These are phyloP conservation scores for Verticillium nubilum DNA, from an alignment of 2,329 filamentous ascomycete species.

Conservation along the genomic window DNA sequence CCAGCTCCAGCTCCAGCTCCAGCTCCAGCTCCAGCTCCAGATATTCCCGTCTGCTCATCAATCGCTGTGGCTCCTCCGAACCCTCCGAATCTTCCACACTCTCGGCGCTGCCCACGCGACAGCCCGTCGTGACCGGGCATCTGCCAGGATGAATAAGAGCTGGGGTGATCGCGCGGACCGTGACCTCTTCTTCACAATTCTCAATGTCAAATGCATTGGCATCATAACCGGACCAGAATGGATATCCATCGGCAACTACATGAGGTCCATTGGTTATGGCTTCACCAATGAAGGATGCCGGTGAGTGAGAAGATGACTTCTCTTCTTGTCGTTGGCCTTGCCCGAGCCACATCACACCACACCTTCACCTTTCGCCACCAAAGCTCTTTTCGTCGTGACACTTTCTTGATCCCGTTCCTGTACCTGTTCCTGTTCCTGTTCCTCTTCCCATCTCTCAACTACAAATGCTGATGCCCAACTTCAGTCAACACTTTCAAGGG, in stretches of 20 bases:
- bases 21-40: too few species aligned
- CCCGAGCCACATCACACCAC: too few species aligned
- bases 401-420: background rate
- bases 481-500: conserved; percentile 58
- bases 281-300: conserved; percentile 61
- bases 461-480: background rate
- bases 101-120: too few species aligned
- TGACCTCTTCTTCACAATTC: conserved; percentile 58
- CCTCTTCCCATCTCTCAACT: background rate
- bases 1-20: too few species aligned
- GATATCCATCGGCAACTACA: conserved; percentile 56
- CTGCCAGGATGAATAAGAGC: conserved; percentile 48
- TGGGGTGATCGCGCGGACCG: conserved; percentile 58
- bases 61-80: conserved; percentile 12
- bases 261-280: conserved; percentile 54
- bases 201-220: conserved; percentile 58
- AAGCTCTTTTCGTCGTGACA: too few species aligned
- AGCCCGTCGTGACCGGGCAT: too few species aligned
- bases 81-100: too few species aligned
- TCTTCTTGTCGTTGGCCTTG: background rate
- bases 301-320: conserved; percentile 37
- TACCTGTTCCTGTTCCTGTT: background rate
- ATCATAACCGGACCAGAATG: conserved; percentile 59
- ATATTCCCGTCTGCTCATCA: conserved; percentile 4
- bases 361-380: too few species aligned